Evolutionary conservation across 169 alveolate genomes (phyloP).

Genomic region (Plasmodium fragile): DNA sequence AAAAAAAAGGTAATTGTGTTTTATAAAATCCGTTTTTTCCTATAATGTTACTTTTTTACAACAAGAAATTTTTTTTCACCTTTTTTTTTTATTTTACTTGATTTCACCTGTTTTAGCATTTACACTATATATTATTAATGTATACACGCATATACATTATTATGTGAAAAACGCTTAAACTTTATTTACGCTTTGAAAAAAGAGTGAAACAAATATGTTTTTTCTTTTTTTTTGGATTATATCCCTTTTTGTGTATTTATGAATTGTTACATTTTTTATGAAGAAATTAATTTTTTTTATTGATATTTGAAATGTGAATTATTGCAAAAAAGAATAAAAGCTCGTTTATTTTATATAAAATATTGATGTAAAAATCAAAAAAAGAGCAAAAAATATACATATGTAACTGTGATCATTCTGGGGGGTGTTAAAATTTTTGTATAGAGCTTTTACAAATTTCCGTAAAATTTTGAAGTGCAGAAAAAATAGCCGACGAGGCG

Average conservation of each 20-base stretch:
- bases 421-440: background rate
- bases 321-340: slow-evolving; percentile 3
- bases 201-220: slow-evolving; percentile 18
- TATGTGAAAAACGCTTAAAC: slow-evolving; percentile 12
- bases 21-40: slow-evolving; percentile 15
- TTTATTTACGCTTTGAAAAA: background rate
- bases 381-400: background rate
- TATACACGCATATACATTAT: background rate
- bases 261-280: slow-evolving; percentile 26
- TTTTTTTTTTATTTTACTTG: background rate
- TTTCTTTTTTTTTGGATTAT: background rate
- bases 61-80: background rate
- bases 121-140: background rate
- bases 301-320: slow-evolving; percentile 14
- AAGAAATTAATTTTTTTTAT: slow-evolving; percentile 28
- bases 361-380: background rate
- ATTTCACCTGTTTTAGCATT: background rate
- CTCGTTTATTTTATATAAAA: slow-evolving; percentile 2
- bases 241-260: slow-evolving; percentile 30
- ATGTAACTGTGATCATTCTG: slow-evolving; percentile 10
- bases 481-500: slow-evolving; percentile 2
- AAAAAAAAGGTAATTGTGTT: slow-evolving; percentile 12
- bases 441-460: slow-evolving; percentile 57
- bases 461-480: slow-evolving; percentile 37
- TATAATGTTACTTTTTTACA: slow-evolving; percentile 24